Conservation (phyloP, 305 asterid species). For the Ilex paraguariensis region DNA sequence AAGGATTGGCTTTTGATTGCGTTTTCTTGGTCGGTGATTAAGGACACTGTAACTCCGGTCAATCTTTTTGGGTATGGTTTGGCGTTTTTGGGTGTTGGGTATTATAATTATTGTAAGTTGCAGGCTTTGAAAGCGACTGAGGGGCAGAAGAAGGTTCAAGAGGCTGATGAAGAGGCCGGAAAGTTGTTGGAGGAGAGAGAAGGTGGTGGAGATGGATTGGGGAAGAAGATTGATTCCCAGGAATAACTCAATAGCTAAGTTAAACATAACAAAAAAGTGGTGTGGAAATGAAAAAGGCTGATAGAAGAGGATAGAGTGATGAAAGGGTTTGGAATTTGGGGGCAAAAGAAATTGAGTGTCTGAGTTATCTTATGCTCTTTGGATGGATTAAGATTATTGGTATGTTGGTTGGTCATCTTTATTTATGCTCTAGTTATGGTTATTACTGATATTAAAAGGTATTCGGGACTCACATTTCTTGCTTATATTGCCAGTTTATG, state of each 20-base stretch:
- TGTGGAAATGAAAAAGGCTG: neutral
- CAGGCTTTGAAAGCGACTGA: no score
- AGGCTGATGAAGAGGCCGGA: neutral
- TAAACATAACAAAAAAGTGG: neutral
- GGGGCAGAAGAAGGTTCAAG: neutral
- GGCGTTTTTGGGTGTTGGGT: no score
- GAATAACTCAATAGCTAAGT: neutral
- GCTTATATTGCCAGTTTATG: neutral
- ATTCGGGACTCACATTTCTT: neutral
- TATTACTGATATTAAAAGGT: neutral
- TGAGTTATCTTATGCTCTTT: neutral
- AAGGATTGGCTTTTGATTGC: neutral
- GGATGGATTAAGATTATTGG: neutral
- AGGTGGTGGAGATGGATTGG: neutral
- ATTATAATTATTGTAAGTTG: no score
- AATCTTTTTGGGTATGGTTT: no score
- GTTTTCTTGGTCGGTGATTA: neutral
- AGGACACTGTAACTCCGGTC: no score
- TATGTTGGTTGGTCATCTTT: no score
- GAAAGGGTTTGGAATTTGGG: no score
- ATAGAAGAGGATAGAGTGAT: neutral
- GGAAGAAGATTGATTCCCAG: neutral
- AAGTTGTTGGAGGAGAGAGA: neutral
- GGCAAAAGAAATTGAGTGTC: neutral
- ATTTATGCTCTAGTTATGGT: neutral